Conservation (phyloP, 2,329 filamentous ascomycete species). For the Ophiosphaerella herpotricha region DNA sequence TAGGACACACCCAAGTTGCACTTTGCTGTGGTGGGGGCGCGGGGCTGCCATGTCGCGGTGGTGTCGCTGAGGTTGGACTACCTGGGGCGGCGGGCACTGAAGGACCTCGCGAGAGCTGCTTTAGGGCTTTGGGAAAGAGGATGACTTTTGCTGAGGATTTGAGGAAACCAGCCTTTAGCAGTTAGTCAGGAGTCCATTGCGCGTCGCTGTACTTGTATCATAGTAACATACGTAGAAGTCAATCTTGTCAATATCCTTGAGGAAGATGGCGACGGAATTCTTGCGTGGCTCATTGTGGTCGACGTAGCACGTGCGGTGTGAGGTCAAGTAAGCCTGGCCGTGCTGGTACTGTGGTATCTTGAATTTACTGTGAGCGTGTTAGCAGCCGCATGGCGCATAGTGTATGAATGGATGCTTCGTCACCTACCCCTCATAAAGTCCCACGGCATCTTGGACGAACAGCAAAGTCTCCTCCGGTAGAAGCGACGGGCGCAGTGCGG, state of each 20-base stretch:
- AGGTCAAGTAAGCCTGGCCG: slow-evolving; percentile 94
- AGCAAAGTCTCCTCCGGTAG: slow-evolving; percentile 91
- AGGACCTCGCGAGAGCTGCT: slow-evolving; percentile 62
- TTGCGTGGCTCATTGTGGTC: slow-evolving; percentile 84
- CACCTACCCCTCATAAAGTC: slow-evolving; percentile 92
- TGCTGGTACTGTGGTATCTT: slow-evolving; percentile 94
- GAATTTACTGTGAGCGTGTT: slow-evolving; percentile 69
- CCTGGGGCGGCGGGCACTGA: slow-evolving; percentile 49
- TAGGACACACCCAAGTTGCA: slow-evolving; percentile 93
- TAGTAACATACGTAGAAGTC: slow-evolving; percentile 64
- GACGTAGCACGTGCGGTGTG: slow-evolving; percentile 93
- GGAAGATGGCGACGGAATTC: slow-evolving; percentile 80
- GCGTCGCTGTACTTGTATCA: neutral
- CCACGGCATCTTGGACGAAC: slow-evolving; percentile 97
- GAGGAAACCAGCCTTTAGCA: slow-evolving; percentile 76
- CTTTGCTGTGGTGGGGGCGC: slow-evolving; percentile 56
- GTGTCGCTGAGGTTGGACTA: slow-evolving; percentile 33
- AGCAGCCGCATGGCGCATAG: slow-evolving; percentile 6
- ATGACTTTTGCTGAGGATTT: slow-evolving; percentile 96
- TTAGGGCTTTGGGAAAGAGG: slow-evolving; percentile 78
- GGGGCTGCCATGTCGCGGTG: slow-evolving; percentile 43
- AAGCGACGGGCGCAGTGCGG: slow-evolving; percentile 89
- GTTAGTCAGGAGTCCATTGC: slow-evolving; percentile 13
- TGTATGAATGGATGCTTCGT: neutral
- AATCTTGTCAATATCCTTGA: slow-evolving; percentile 87